Evolutionary conservation across 2,329 filamentous ascomycete genomes (phyloP).

Genomic region (Aspergillus felis): DNA sequence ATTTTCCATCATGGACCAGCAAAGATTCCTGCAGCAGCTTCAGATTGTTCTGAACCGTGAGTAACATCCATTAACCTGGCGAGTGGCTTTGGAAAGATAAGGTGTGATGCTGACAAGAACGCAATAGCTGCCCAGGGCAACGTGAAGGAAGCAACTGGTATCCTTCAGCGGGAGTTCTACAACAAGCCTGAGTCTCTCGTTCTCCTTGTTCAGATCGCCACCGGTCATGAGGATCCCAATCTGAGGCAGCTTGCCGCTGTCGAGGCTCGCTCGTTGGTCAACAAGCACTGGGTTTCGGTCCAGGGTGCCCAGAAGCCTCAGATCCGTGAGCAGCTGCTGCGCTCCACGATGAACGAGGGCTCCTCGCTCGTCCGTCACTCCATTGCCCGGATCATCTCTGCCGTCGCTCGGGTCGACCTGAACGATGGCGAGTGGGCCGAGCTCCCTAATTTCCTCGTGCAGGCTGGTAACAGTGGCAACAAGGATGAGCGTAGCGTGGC

Average conservation of each 20-base stretch:
- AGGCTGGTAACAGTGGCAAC: conserved; percentile 70
- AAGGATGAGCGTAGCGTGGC: conserved; percentile 83
- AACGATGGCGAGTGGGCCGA: conserved; percentile 81
- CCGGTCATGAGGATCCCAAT: conserved; percentile 66
- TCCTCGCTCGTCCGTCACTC: conserved; percentile 76
- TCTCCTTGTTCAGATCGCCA: conserved; percentile 81
- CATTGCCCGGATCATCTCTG: conserved; percentile 79
- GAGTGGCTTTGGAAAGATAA: background rate
- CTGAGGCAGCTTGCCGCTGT: conserved; percentile 89
- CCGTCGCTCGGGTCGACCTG: conserved; percentile 81
- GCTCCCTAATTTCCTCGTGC: conserved; percentile 72
- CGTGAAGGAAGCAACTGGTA: conserved; percentile 84
- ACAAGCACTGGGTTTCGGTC: conserved; percentile 79
- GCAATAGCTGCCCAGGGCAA: conserved; percentile 75
- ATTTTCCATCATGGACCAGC: conserved; percentile 63
- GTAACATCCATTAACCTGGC: conserved; percentile 34
- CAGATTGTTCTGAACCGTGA: conserved; percentile 82
- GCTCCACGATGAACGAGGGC: conserved; percentile 77
- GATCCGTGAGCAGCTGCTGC: conserved; percentile 76
- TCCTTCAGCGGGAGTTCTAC: conserved; percentile 92
- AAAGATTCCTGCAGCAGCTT: conserved; percentile 80
- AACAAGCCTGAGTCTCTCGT: conserved; percentile 77
- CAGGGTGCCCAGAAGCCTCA: conserved; percentile 71
- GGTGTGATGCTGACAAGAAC: conserved; percentile 14
- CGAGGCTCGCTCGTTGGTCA: conserved; percentile 76